Conservation (phyloP, 148 eudicot species). For the Camellia sinensis region DNA sequence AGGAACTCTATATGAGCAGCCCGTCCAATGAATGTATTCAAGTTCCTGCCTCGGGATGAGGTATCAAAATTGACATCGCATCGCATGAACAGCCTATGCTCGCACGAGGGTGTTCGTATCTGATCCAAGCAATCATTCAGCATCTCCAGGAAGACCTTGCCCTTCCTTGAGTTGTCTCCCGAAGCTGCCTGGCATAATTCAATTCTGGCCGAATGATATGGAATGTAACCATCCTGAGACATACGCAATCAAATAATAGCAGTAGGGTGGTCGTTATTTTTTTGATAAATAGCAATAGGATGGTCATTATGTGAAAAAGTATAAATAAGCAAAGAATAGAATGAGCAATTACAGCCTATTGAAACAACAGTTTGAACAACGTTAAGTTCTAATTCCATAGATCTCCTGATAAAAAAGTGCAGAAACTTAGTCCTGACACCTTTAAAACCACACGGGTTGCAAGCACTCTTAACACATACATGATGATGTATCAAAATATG, state of each 20-base stretch:
- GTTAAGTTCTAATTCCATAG: not conserved
- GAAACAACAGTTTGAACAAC: not conserved
- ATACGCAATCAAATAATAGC: constrained; percentile 6
- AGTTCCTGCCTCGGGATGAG: constrained; percentile 75
- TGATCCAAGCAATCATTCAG: constrained; percentile 83
- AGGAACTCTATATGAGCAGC: constrained; percentile 98
- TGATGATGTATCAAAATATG: not conserved
- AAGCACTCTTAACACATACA: not conserved
- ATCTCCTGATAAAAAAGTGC: not conserved
- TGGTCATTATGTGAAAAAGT: not conserved
- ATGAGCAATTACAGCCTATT: not conserved
- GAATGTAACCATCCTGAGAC: constrained; percentile 93
- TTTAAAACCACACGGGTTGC: not conserved
- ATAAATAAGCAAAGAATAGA: not conserved
- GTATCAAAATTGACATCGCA: constrained; percentile 91
- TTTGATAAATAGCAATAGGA: too few species aligned
- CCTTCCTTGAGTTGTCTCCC: constrained; percentile 75
- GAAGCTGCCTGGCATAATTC: constrained; percentile 79
- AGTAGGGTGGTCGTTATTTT: too few species aligned
- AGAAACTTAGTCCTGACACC: not conserved
- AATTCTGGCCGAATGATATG: constrained; percentile 94
- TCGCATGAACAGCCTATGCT: constrained; percentile 76
- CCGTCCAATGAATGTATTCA: constrained; percentile 88
- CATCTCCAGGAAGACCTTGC: constrained; percentile 78
- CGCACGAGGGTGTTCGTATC: constrained; percentile 71